A percentile compares a stretch with the other conserved stretches of the same genome.
phyloP scores from a whole-genome alignment of 2,329 filamentous ascomycete genomes.

The Penicillium paneum region DNA sequence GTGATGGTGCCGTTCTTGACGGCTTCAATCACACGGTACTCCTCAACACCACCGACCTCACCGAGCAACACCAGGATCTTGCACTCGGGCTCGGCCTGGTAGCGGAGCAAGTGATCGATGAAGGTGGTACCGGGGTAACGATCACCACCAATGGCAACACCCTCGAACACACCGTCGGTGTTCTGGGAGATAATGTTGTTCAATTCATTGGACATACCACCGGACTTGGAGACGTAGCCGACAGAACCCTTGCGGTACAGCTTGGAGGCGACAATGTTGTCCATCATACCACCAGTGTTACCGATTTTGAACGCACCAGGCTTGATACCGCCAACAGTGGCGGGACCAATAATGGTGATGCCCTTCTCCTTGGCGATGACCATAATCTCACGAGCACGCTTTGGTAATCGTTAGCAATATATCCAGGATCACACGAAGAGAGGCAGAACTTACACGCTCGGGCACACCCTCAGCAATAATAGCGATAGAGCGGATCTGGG shows the following conservation, averaged over 20 bases:
- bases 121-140: constrained; percentile 98
- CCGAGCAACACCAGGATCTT: constrained; percentile 95
- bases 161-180: constrained; percentile 98
- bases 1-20: constrained; percentile 92
- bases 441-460: constrained; percentile 67
- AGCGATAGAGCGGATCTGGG: constrained; percentile 97
- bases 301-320: constrained; percentile 99
- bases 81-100: constrained; percentile 94
- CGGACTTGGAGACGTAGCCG: constrained; percentile 99
- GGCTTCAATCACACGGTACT: constrained; percentile 98
- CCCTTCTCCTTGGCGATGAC: constrained; percentile 97
- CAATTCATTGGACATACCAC: constrained; percentile 99
- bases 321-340: constrained; percentile 99
- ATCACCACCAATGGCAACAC: constrained; percentile 98
- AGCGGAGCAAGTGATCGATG: constrained; percentile 96
- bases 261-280: constrained; percentile 99
- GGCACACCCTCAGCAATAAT: constrained; percentile 99
- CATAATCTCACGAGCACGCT: constrained; percentile 97
- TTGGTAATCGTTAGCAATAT: not conserved
- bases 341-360: constrained; percentile 96
- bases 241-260: constrained; percentile 99
- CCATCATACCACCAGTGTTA: constrained; percentile 99
- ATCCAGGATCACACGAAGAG: not conserved
- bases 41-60: constrained; percentile 98
- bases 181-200: constrained; percentile 99